Percentiles rank a stretch among this genome's conserved stretches.
Conservation (phyloP, 768 basidiomycete species). For the Lactarius indigo region DNA sequence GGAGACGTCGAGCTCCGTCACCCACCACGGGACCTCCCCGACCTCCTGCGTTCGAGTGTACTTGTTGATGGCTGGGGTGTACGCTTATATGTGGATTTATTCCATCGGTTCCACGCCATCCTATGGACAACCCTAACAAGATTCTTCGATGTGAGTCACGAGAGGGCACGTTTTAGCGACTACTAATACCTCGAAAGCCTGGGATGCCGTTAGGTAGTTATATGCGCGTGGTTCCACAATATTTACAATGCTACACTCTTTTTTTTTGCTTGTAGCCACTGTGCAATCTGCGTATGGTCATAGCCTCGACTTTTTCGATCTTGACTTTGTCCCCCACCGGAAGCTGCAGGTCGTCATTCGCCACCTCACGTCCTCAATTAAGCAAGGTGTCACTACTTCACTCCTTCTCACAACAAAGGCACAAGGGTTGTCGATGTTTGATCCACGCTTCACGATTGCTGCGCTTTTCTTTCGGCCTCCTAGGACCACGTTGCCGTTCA, state of each 20-base stretch:
- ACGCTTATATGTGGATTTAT: neutral
- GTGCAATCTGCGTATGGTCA: no score
- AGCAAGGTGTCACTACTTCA: neutral
- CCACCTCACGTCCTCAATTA: neutral
- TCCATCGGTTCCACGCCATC: neutral
- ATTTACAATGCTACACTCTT: neutral
- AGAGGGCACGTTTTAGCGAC: neutral
- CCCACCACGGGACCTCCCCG: neutral
- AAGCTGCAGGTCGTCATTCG: neutral
- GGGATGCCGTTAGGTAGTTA: neutral
- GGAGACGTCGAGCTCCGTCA: constrained; percentile 2
- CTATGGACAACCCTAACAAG: neutral
- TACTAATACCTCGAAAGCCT: neutral
- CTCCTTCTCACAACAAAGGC: constrained; percentile 8
- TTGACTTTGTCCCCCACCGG: neutral
- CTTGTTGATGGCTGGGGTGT: neutral
- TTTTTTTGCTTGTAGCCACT: neutral
- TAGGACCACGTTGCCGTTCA: constrained; percentile 4
- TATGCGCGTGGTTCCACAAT: neutral
- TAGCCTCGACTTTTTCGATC: neutral
- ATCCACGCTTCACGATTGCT: neutral
- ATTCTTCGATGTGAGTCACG: neutral
- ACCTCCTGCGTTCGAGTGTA: neutral
- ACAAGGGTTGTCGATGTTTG: neutral
- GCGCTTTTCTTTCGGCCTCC: neutral